Evolutionary conservation across 2,329 filamentous ascomycete genomes (phyloP).

Genomic region (Stemphylium lycopersici): DNA sequence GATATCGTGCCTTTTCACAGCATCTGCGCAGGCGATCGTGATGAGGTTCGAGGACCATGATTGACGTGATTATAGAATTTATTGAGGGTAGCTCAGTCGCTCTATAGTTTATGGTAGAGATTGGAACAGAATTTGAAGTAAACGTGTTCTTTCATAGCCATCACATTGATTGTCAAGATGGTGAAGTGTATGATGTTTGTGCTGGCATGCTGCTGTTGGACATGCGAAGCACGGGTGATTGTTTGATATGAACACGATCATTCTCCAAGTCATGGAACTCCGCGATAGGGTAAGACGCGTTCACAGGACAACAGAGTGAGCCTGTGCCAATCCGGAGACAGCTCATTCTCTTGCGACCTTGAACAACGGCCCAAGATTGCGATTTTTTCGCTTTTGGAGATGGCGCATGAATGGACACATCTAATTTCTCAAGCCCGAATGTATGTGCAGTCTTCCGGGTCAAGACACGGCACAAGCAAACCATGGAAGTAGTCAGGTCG

Average conservation of each 20-base stretch:
- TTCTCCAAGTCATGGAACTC: no score
- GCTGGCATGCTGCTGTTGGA: neutral
- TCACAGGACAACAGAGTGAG: neutral
- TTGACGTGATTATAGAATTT: neutral
- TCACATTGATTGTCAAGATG: neutral
- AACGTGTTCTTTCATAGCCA: neutral
- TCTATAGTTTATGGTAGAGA: neutral
- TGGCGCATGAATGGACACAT: no score
- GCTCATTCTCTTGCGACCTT: no score
- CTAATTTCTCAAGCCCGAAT: no score
- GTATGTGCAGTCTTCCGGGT: no score
- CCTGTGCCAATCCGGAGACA: no score
- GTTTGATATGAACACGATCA: neutral
- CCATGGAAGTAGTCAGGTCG: neutral
- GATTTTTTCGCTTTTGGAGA: no score
- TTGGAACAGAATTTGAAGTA: neutral
- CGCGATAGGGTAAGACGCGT: neutral
- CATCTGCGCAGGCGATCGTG: neutral
- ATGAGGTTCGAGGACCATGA: neutral
- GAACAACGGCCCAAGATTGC: no score
- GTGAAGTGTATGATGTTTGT: slow-evolving; percentile 5
- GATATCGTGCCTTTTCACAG: neutral
- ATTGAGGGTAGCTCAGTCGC: neutral
- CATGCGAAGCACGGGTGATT: neutral
- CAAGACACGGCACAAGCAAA: no score